Evolutionary conservation across 768 basidiomycete genomes (phyloP).

Genomic region (Lactifluus pinguis): DNA sequence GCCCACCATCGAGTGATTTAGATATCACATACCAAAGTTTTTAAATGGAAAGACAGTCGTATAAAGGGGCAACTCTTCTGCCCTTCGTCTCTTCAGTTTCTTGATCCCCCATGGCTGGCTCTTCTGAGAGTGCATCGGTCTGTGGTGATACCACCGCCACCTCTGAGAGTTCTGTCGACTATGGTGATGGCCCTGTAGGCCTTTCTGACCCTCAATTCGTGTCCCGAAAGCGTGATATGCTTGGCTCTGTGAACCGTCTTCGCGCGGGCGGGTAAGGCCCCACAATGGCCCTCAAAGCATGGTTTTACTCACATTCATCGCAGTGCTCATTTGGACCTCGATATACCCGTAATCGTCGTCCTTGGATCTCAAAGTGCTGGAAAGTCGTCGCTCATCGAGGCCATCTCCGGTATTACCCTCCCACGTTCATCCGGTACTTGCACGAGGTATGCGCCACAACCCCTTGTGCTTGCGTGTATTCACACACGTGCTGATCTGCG

Average conservation of each 20-base stretch:
- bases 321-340: conserved; percentile 62
- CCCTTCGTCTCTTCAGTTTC: background rate
- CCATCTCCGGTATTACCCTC: conserved; percentile 62
- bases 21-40: background rate
- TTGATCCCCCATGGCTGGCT: background rate
- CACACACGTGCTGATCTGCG: background rate
- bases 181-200: conserved; percentile 33
- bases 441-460: conserved; percentile 42
- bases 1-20: too few relatives aligned
- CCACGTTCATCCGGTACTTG: conserved; percentile 70
- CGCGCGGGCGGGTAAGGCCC: conserved; percentile 49
- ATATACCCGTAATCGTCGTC: conserved; percentile 65
- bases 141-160: background rate
- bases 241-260: conserved; percentile 52
- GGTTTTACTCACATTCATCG: background rate
- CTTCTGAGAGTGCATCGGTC: background rate
- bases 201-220: conserved; percentile 41
- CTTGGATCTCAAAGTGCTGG: conserved; percentile 68
- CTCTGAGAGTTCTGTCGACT: background rate
- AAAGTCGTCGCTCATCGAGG: conserved; percentile 70
- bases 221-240: conserved; percentile 37
- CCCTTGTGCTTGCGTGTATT: background rate
- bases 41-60: background rate
- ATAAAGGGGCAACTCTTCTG: background rate
- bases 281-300: background rate